Evolutionary conservation across 1,139 yeast species (phyloP).

Genomic region (Hyphopichia khmerensis): DNA sequence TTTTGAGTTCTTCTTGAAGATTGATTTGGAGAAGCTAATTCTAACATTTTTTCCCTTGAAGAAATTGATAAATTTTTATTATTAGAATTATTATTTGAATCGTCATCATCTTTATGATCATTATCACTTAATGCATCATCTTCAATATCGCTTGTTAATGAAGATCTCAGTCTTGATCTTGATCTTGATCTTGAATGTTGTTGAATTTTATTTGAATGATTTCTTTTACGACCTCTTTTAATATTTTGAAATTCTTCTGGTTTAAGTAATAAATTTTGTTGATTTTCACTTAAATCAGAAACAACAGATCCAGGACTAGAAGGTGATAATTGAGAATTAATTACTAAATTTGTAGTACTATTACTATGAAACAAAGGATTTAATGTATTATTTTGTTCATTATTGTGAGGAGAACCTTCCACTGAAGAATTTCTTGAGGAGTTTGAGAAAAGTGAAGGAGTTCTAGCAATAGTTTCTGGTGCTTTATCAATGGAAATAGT

Average conservation of each 20-base stretch:
- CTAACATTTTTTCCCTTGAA: conserved; percentile 59
- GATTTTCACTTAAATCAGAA: conserved; percentile 11
- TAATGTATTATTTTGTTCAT: conserved; percentile 2
- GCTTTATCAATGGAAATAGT: conserved; percentile 33
- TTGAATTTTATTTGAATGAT: conserved; percentile 23
- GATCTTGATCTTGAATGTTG: conserved; percentile 16
- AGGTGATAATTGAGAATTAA: conserved; percentile 18
- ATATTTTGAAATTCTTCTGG: conserved; percentile 36
- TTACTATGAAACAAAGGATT: conserved; percentile 5
- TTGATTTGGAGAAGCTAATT: conserved; percentile 55
- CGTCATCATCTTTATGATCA: conserved; percentile 13
- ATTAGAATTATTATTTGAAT: conserved; percentile 6
- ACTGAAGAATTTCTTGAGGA: conserved; percentile 21
- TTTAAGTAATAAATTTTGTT: conserved; percentile 19
- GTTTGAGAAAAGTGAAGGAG: conserved; percentile 47
- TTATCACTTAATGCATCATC: conserved; percentile 5
- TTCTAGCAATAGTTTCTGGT: conserved; percentile 33
- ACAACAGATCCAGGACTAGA: conserved; percentile 15
- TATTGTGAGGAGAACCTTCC: conserved; percentile 1
- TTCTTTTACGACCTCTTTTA: conserved; percentile 32
- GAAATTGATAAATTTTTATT: conserved; percentile 14
- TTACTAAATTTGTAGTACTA: conserved; percentile 11
- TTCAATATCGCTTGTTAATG: conserved; percentile 6
- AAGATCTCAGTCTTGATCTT: conserved; percentile 14
- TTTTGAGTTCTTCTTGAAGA: conserved; percentile 61